Evolutionary conservation across 495 filamentous ascomycete genomes (phyloP), one percentile per base, ranked within the genome.

Genomic region (Amniculicola lignicola): DNA sequence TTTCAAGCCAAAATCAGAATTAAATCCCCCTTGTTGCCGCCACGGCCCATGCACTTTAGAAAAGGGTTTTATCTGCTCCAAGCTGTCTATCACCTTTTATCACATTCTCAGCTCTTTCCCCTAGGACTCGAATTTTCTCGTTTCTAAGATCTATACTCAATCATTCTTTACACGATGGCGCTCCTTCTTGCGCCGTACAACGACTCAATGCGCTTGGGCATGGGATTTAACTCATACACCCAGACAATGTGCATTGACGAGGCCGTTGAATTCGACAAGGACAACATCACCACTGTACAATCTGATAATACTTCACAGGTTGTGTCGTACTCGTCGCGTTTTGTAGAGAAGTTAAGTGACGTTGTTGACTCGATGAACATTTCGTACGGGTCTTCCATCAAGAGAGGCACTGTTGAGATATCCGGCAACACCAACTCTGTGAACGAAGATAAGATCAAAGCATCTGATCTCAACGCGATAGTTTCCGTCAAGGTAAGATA

Each of bases 391-490:
- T 33, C 29, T 33, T 33, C 29, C 7, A 33, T 33, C 29, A 33
- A 33, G 29, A 7, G 7, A n/a, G 29, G 29, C 7, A 33, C 29
- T n/a, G n/a, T 33, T 33, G 29, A 33, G 29, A n/a, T 33, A 7
- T 33, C 29, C n/a, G 29, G 29, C 7, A 33, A 33, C 29, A 7
- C 29, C n/a, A 7, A 7, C 7, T 7, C 7, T n/a, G 29, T 33
- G 7, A n/a, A 70, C 28, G 59, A 68, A 19, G 45, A 46, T 28
- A 70, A 69, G 38, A 27, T 70, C 54, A 61, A 56, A 18, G 50
- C 58, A 11, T 56, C 46, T 24, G 59, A 70, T 33, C 46, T 70
- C 15, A 70, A 70, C 40, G 64, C 53, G 33, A 43, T 66, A n/a
- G 58, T 70, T 38, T 50, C 46, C 5, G 46, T 50, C 10, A 50